phyloP scores from a whole-genome alignment of 192 early-diverging fungal genomes.

The Entomortierella chlamydospora region DNA sequence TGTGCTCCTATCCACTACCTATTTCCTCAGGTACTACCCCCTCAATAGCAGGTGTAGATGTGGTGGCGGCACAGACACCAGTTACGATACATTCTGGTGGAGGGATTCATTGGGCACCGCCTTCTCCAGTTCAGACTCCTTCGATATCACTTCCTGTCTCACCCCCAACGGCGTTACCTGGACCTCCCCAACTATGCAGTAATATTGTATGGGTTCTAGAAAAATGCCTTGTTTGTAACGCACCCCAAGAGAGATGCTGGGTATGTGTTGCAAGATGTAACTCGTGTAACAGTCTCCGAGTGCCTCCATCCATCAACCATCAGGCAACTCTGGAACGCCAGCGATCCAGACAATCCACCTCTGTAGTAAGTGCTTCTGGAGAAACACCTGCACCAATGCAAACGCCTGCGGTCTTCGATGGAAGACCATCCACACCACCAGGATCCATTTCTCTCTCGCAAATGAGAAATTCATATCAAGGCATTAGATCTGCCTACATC shows the following conservation, averaged over 20 bases:
- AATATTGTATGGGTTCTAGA: constrained; percentile 49
- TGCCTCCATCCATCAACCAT: constrained; percentile 56
- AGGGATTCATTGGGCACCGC: constrained; percentile 36
- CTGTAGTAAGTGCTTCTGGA: neutral
- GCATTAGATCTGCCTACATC: constrained; percentile 6
- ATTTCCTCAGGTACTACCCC: neutral
- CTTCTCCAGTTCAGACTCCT: neutral
- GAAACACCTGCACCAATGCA: neutral
- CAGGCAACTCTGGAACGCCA: constrained; percentile 30
- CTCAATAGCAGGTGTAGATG: too few relatives aligned
- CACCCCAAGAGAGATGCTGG: constrained; percentile 50
- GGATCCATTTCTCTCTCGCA: constrained; percentile 44
- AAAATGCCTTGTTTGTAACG: constrained; percentile 49
- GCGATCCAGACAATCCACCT: neutral
- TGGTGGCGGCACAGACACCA: neutral
- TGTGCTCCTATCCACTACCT: constrained; percentile 9
- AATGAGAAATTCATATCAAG: constrained; percentile 2
- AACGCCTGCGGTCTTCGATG: neutral
- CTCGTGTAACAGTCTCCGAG: constrained; percentile 28
- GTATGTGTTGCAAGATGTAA: constrained; percentile 44
- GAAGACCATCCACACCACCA: constrained; percentile 28
- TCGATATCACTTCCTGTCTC: neutral
- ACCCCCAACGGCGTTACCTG: neutral
- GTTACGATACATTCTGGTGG: neutral
- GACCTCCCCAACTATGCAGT: constrained; percentile 13